These are phyloP conservation scores for Drosera capensis DNA, from an alignment of 148 eudicot species.

Conservation along the genomic window DNA sequence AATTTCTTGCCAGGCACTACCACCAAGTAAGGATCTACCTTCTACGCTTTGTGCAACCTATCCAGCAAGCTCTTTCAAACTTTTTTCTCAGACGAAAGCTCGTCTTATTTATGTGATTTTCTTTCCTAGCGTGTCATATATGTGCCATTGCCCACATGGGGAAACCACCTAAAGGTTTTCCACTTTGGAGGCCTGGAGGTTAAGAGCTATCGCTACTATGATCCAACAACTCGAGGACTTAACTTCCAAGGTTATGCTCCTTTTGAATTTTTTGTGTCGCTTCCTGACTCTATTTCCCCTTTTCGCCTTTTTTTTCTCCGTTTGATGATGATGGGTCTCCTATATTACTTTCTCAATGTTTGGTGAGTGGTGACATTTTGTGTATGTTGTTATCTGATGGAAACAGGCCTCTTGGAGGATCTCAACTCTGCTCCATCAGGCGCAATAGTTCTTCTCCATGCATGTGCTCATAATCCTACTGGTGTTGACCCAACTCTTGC, in stretches of 20 bases:
- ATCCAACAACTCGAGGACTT: slow-evolving; percentile 80
- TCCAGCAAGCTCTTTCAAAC: neutral
- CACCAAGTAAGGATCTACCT: slow-evolving; percentile 43
- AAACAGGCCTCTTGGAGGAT: slow-evolving; percentile 75
- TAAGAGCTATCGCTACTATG: slow-evolving; percentile 77
- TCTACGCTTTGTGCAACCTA: slow-evolving; percentile 2
- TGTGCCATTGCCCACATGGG: slow-evolving; percentile 92
- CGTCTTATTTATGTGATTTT: slow-evolving; percentile 2
- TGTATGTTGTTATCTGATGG: slow-evolving; percentile 6
- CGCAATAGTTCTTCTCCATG: slow-evolving; percentile 75
- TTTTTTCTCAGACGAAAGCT: neutral
- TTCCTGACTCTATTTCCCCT: neutral
- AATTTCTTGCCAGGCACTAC: slow-evolving; percentile 82
- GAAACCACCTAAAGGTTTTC: slow-evolving; percentile 82
- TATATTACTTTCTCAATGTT: too few relatives aligned
- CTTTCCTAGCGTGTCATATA: slow-evolving; percentile 58
- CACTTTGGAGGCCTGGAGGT: slow-evolving; percentile 62
- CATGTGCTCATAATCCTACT: slow-evolving; percentile 54
- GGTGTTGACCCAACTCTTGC: slow-evolving; percentile 46
- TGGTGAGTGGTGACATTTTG: neutral
- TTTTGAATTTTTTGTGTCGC: neutral
- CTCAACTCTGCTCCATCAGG: slow-evolving; percentile 84
- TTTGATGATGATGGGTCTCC: too few relatives aligned
- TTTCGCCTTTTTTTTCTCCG: neutral
- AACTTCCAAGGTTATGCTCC: slow-evolving; percentile 52